Evolutionary conservation across 495 filamentous ascomycete species (phyloP).

Genomic region (Chaetomium tenue): DNA sequence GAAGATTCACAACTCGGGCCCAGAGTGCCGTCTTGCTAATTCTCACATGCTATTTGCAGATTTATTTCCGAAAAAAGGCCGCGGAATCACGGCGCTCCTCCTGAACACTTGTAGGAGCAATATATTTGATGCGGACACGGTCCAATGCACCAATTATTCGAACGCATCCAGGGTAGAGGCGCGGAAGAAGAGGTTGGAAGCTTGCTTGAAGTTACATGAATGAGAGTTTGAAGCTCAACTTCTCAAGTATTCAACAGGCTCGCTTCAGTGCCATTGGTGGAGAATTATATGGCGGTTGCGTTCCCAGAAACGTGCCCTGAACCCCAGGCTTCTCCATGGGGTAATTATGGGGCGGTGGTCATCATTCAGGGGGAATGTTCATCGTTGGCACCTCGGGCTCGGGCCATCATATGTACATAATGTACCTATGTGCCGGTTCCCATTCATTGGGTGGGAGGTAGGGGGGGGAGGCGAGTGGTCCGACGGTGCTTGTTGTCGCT

Average conservation of each 20-base stretch:
- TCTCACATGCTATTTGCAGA: too few species aligned
- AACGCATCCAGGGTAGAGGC: not conserved
- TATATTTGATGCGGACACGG: too few species aligned
- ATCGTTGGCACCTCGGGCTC: not conserved
- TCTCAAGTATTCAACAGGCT: not conserved
- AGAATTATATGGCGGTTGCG: conserved; percentile 7
- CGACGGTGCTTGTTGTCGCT: too few species aligned
- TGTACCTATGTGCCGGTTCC: too few species aligned
- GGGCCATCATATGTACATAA: too few species aligned
- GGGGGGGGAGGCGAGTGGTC: too few species aligned
- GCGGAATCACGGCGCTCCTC: not conserved
- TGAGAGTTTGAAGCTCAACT: conserved; percentile 3
- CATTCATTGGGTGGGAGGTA: too few species aligned
- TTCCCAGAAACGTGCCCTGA: not conserved
- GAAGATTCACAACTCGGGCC: too few species aligned
- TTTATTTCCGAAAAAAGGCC: too few species aligned
- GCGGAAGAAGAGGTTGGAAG: not conserved
- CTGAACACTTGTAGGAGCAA: not conserved
- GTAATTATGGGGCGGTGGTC: not conserved
- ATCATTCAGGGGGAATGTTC: not conserved
- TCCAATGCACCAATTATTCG: too few species aligned
- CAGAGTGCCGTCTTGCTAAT: too few species aligned
- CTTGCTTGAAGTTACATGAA: not conserved
- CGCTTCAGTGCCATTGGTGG: conserved; percentile 6
- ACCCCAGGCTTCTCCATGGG: not conserved